Evolutionary conservation across 108 stramenopile species (phyloP).

Genomic region (Skeletonema tropicum): DNA sequence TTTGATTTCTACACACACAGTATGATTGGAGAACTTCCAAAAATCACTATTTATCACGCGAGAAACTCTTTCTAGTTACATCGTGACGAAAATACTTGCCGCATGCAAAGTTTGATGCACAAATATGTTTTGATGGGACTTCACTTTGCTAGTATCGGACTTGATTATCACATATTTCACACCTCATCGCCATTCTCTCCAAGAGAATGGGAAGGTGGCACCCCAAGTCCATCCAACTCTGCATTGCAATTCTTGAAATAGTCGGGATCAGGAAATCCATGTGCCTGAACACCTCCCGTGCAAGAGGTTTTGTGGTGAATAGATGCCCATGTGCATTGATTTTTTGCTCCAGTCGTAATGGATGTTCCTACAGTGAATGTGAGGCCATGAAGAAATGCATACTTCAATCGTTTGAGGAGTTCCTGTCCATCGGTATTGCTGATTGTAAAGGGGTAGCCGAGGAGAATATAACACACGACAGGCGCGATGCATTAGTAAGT

Average conservation of each 20-base stretch:
- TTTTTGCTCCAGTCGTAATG: constrained; percentile 39
- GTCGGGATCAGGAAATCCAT: constrained; percentile 59
- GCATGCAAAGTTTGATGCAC: too few species aligned
- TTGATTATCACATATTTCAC: not conserved
- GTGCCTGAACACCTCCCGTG: constrained; percentile 31
- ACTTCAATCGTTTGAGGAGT: constrained; percentile 53
- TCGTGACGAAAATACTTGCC: not conserved
- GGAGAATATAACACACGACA: too few species aligned
- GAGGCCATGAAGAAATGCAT: constrained; percentile 57
- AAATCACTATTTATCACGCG: not conserved
- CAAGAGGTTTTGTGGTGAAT: constrained; percentile 66
- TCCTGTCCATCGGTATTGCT: constrained; percentile 23
- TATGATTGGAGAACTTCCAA: not conserved
- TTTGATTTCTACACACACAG: not conserved
- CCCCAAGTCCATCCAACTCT: constrained; percentile 49
- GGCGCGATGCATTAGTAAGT: not conserved
- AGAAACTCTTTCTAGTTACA: too few species aligned
- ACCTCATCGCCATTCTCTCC: constrained; percentile 8
- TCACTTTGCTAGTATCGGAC: too few species aligned
- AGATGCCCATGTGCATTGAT: constrained; percentile 52
- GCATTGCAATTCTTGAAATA: constrained; percentile 55
- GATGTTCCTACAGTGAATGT: constrained; percentile 57
- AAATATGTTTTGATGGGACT: too few species aligned
- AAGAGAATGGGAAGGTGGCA: constrained; percentile 34
- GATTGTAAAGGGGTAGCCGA: too few species aligned